Evolutionary conservation across 1,284 basidiomycete species (phyloP), one percentile per base, ranked within the genome.

Genomic region (Porogramme epimiltina): DNA sequence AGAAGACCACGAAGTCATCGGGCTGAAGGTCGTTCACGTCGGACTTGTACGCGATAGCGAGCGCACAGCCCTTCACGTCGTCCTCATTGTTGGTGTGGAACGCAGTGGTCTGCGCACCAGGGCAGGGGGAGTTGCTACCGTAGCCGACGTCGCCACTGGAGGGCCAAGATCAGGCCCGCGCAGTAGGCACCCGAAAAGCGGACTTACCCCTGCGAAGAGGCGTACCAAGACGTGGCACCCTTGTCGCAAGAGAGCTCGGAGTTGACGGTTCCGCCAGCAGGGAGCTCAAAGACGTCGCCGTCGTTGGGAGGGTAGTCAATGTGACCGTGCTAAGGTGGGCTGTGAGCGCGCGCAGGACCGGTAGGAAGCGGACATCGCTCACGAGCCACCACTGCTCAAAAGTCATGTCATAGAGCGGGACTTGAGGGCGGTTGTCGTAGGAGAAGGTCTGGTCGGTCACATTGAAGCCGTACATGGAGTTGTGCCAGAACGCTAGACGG

Each of bases 361-460:
- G 25, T 9, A 36, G 37, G 26, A 6, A 23, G 16, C 16, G 18
- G 33, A n/a, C 18, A 47, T 11, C 40, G 61, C 65, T 61, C 51
- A 66, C 62, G 70, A 88, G 84, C 87, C 87, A 90, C 87, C 87
- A 89, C 54, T 85, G 63, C 20, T 76, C 58, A 64, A 87, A 88
- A 2, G 76, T 61, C 61, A 77, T 69, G 61, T 80, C 62, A 39
- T 70, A 72, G 8, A 89, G 73, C 2, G 86, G 86, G 3, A 74
- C 70, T 24, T 83, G 80, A 9, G 76, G 73, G 4, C 76, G 77
- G 63, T 82, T 81, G 65, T 84, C 82, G 64, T 82, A 82, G 8
- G 73, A 57, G 55, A 75, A 80, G 4, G 75, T 77, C 47, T 73
- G 55, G 9, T 65, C 64, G 18, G 80, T 81, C 13, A 83, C 81